A percentile compares a stretch with the other conserved stretches of the same genome.
phyloP scores from a whole-genome alignment of 768 basidiomycete species.

The Russula compacta region DNA sequence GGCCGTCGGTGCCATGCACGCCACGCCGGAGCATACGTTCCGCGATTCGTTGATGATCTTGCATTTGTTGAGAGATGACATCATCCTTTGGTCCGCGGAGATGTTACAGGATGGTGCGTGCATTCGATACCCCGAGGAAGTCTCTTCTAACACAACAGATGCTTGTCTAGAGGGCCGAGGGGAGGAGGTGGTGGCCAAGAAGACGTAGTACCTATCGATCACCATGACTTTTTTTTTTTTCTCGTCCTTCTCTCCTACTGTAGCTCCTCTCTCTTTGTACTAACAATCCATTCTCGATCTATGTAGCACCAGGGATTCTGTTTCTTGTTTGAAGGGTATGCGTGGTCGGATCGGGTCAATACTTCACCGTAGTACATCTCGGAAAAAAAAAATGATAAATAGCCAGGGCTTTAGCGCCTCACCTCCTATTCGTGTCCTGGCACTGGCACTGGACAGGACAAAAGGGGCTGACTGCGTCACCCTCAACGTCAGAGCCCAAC shows the following conservation, averaged over 20 bases:
- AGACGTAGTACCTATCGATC: neutral
- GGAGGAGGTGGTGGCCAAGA: neutral
- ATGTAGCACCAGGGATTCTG: constrained; percentile 9
- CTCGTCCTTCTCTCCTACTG: neutral
- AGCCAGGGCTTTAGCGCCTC: no score
- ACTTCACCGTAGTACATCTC: neutral
- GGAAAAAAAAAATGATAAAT: neutral
- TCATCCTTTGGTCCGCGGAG: constrained; percentile 79
- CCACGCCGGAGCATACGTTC: constrained; percentile 39
- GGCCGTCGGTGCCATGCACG: constrained; percentile 45
- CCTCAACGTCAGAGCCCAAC: no score
- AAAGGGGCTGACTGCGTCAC: no score
- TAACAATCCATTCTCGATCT: neutral
- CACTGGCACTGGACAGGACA: no score
- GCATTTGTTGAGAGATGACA: constrained; percentile 75
- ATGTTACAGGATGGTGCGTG: constrained; percentile 38
- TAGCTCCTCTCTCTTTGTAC: neutral
- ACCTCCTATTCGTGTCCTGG: no score
- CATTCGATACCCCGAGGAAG: neutral
- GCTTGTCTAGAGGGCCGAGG: neutral
- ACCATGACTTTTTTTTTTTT: neutral
- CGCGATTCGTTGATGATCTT: constrained; percentile 79
- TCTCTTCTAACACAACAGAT: neutral
- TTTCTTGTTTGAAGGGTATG: neutral
- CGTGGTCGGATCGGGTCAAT: neutral